Conservation (phyloP, 1,139 yeast species). For the Nakaseomyces uthaithaninus region DNA sequence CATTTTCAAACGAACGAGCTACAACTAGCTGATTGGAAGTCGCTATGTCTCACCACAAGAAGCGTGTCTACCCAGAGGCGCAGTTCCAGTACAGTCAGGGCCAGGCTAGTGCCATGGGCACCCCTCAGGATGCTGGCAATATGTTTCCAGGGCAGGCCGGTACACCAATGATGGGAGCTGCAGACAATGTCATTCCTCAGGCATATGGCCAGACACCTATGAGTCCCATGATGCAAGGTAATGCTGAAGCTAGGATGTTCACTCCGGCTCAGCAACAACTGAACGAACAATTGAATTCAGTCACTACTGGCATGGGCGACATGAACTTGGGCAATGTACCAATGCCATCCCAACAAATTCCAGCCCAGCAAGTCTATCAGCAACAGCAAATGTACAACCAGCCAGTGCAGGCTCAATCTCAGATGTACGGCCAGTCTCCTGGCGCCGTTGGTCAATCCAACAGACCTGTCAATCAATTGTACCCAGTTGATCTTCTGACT, state of each 20-base stretch:
- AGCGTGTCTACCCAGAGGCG: slow-evolving; percentile 37
- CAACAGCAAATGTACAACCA: slow-evolving; percentile 14
- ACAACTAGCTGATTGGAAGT: not conserved
- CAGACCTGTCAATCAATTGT: slow-evolving; percentile 75
- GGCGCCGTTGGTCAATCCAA: slow-evolving; percentile 7
- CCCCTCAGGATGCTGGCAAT: slow-evolving; percentile 11
- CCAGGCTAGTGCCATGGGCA: slow-evolving; percentile 8
- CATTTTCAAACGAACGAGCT: too few species aligned
- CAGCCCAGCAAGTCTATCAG: slow-evolving; percentile 11
- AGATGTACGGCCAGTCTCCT: slow-evolving; percentile 10
- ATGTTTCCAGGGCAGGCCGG: slow-evolving; percentile 9
- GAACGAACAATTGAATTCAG: slow-evolving; percentile 27
- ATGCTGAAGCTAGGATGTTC: slow-evolving; percentile 8
- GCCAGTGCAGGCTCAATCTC: slow-evolving; percentile 16
- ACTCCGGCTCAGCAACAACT: slow-evolving; percentile 29
- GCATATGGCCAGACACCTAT: slow-evolving; percentile 1
- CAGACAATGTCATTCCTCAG: not conserved
- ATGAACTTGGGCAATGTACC: not conserved
- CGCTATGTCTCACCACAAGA: slow-evolving; percentile 34
- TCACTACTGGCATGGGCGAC: slow-evolving; percentile 4
- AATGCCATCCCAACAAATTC: slow-evolving; percentile 1
- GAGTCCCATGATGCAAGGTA: not conserved
- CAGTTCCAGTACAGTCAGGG: slow-evolving; percentile 29
- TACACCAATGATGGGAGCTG: slow-evolving; percentile 1
- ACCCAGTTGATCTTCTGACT: slow-evolving; percentile 75